These are phyloP conservation scores for Lagenaria siceraria DNA, from an alignment of 306 rosid species.

Conservation along the genomic window DNA sequence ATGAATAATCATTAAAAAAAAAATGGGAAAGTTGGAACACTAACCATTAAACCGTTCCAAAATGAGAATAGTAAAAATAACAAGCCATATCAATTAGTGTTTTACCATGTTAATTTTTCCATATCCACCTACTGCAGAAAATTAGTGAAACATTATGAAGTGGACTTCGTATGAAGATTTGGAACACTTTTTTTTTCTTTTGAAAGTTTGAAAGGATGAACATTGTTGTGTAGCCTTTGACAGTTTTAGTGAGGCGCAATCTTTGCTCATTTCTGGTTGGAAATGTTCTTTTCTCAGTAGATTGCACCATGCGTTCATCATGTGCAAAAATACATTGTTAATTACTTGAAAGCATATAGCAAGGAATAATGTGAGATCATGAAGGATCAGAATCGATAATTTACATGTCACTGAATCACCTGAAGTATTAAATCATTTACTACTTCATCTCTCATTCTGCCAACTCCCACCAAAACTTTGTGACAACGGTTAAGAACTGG, in stretches of 20 bases:
- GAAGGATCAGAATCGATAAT: not conserved
- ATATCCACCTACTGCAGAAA: not conserved
- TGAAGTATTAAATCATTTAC: too few relatives aligned
- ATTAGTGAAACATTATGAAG: not conserved
- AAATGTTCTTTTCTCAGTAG: not conserved
- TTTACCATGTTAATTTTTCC: not conserved
- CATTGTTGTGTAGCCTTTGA: not conserved
- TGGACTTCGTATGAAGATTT: not conserved
- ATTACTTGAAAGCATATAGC: not conserved
- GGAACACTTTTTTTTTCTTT: not conserved
- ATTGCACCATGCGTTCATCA: not conserved
- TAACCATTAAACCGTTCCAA: not conserved
- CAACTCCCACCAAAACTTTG: not conserved
- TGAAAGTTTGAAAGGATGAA: not conserved
- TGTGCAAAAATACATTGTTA: not conserved
- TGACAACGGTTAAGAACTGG: not conserved
- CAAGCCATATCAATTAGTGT: not conserved
- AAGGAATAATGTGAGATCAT: not conserved
- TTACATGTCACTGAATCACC: too few relatives aligned
- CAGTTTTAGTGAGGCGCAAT: not conserved
- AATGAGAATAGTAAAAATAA: not conserved
- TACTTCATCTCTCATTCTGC: too few relatives aligned
- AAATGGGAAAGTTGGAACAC: not conserved
- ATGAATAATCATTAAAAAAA: not conserved
- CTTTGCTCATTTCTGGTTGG: not conserved